Base-by-base conservation (phyloP, 345 rosid species). In the Arabis hirsuta region DNA sequence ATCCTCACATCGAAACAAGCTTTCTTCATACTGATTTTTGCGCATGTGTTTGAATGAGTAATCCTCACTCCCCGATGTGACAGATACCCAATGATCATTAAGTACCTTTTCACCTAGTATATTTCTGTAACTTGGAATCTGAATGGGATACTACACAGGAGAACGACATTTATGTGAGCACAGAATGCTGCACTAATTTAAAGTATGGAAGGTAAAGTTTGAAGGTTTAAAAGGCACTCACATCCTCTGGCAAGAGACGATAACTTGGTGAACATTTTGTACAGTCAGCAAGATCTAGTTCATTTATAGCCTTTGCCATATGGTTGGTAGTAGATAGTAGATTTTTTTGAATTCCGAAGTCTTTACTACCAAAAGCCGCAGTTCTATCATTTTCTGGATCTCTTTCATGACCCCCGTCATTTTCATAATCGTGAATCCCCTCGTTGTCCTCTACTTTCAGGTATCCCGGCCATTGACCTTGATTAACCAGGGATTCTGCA, bases 1-100 rank as follows among this genome's bases (percentile, higher is more conserved):
- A 74, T 96, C 99, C 82, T 96, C 99, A 55, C 99, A 92, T 27
- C 95, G 90, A 76, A 96, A 96, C 74, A 96, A 82, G 87, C 96
- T 90, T 82, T 96, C 99, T 82, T 92, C 99, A 74, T 96, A 96
- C 83, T 92, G 99, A 74, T 96, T 96, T 84, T 92, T 96, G 27
- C 97, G 95, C 99, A 92, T 92, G 79, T 96, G 99, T 73, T 96
- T 96, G 65, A 96, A 96, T 47, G 99, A 91, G 86, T 96, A 96
- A 84, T 96, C 99, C 82, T 92, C 99, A 85, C 99, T 96, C 76
- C 99, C 99, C 34, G 98, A 96, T 62, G 99, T 92, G 50, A 92
- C 97, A 76, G 99, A 92, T 57, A 92, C 98, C 99, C 98, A 96
- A 82, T 87, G 86, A 79, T 92, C 97, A 81, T 96, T 96, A 74